Evolutionary conservation across 106 monocot species (phyloP).

Genomic region (Apostasia ramifera): DNA sequence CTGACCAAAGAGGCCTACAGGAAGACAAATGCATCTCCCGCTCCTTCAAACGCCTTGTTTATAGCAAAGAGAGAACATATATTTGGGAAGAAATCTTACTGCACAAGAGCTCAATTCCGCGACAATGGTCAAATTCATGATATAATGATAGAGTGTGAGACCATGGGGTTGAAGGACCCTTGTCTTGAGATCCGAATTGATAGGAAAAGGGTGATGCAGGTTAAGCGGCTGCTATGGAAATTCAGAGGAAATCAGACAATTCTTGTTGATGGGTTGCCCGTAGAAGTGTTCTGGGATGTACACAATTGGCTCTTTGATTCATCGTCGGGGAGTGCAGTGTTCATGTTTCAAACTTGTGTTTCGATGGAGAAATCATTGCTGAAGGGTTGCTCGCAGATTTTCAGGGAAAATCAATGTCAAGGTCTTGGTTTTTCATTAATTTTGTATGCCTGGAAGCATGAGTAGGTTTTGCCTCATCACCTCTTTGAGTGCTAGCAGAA

Average conservation of each 20-base stretch:
- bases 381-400: slow-evolving; percentile 32
- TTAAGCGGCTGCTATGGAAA: slow-evolving; percentile 77
- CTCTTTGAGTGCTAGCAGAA: slow-evolving; percentile 25
- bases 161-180: slow-evolving; percentile 43
- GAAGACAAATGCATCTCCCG: slow-evolving; percentile 26
- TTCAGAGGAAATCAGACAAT: slow-evolving; percentile 90
- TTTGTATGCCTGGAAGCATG: slow-evolving; percentile 78
- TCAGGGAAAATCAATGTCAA: slow-evolving; percentile 27
- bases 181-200: slow-evolving; percentile 76
- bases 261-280: slow-evolving; percentile 59
- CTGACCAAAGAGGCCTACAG: slow-evolving; percentile 48
- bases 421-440: slow-evolving; percentile 66
- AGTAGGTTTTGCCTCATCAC: slow-evolving; percentile 26
- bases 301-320: slow-evolving; percentile 76
- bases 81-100: slow-evolving; percentile 69
- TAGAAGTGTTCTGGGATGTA: slow-evolving; percentile 91
- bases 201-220: slow-evolving; percentile 72
- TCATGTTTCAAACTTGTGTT: slow-evolving; percentile 68
- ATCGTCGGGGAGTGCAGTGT: slow-evolving; percentile 39
- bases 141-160: slow-evolving; percentile 65
- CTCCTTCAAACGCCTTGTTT: slow-evolving; percentile 26
- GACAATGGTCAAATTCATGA: slow-evolving; percentile 63
- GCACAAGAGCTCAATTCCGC: slow-evolving; percentile 50
- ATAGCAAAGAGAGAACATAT: slow-evolving; percentile 68
- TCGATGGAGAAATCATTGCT: slow-evolving; percentile 36